phyloP scores from a whole-genome alignment of 257 asterid genomes.

The Lantana camara region DNA sequence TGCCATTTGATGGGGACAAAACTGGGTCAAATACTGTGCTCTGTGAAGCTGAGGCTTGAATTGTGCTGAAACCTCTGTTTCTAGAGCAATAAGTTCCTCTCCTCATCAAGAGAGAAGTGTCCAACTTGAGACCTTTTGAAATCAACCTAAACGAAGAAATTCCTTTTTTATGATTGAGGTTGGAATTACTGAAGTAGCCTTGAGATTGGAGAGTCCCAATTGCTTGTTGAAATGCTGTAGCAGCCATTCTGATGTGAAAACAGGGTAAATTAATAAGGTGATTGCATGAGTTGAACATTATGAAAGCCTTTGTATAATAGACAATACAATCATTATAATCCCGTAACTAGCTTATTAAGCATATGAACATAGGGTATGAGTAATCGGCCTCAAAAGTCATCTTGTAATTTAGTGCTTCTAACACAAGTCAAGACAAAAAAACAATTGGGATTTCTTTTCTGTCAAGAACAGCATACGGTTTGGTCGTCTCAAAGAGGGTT shows the following conservation, averaged over 20 bases:
- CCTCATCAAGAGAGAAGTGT: slow-evolving; percentile 39
- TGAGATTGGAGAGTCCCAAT: slow-evolving; percentile 54
- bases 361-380: neutral
- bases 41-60: slow-evolving; percentile 64
- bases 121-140: slow-evolving; percentile 57
- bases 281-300: neutral
- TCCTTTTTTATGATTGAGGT: slow-evolving; percentile 51
- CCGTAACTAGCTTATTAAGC: neutral
- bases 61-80: slow-evolving; percentile 41
- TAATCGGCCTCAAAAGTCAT: no score
- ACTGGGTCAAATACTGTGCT: slow-evolving; percentile 52
- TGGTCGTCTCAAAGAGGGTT: slow-evolving; percentile 1
- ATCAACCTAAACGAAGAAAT: slow-evolving; percentile 51
- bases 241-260: slow-evolving; percentile 64
- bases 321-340: neutral
- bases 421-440: slow-evolving; percentile 11
- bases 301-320: neutral
- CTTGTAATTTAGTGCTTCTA: no score
- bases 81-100: slow-evolving; percentile 42
- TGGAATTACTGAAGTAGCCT: slow-evolving; percentile 39
- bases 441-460: neutral
- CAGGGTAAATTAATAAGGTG: slow-evolving; percentile 13
- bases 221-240: slow-evolving; percentile 58
- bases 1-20: slow-evolving; percentile 54
- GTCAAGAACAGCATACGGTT: neutral